Conservation (phyloP, 1,139 yeast species). For the Magnusiomyces magnusii region DNA sequence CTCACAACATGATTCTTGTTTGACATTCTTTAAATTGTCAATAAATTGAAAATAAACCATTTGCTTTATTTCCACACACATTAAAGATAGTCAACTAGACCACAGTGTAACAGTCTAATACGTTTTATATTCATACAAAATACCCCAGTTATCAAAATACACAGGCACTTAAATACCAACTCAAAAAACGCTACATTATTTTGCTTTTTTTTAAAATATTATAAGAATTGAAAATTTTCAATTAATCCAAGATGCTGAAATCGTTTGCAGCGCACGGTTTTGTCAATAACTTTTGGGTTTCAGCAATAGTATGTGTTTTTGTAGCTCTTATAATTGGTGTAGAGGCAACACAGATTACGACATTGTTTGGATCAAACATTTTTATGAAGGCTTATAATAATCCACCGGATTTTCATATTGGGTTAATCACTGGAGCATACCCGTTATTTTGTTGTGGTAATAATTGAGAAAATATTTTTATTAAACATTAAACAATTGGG, state of each 20-base stretch:
- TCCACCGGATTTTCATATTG: constrained; percentile 39
- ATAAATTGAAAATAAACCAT: constrained; percentile 7
- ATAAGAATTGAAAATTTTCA: neutral
- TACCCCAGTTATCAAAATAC: too few species aligned
- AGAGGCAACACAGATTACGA: constrained; percentile 62
- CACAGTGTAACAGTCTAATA: neutral
- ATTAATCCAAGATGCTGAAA: neutral
- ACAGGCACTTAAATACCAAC: neutral
- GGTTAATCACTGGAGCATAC: constrained; percentile 38
- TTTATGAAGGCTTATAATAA: constrained; percentile 41
- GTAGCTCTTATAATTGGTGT: constrained; percentile 49
- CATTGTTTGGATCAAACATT: constrained; percentile 43
- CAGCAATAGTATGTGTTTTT: constrained; percentile 45
- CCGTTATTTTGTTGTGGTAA: constrained; percentile 38
- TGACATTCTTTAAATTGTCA: constrained; percentile 21
- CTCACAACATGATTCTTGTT: too few species aligned
- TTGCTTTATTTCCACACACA: neutral
- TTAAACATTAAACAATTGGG: neutral
- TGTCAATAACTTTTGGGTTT: constrained; percentile 39
- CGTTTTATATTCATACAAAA: too few species aligned
- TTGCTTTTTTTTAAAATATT: neutral
- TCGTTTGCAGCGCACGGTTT: constrained; percentile 2
- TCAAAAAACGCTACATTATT: neutral
- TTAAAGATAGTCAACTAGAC: neutral
- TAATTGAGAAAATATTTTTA: constrained; percentile 16